Evolutionary conservation across 306 rosid genomes (phyloP), one percentile per base, ranked within the genome.

Genomic region (Psophocarpus tetragonolobus): DNA sequence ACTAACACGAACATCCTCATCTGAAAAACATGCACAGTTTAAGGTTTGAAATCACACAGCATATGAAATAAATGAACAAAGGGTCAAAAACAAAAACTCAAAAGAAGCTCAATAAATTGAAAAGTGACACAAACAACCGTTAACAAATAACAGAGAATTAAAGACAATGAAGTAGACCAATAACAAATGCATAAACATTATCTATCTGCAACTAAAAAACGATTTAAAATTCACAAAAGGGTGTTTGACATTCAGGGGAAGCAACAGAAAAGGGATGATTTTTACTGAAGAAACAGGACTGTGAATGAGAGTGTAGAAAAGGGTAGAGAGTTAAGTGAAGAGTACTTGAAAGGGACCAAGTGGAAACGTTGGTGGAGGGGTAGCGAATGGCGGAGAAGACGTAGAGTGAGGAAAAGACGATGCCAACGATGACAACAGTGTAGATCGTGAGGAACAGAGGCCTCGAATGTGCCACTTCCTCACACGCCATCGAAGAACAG

Each of bases 371-470:
- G 84, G 73, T 63, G 5, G 94, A 50, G 3, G 82, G 72, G 62
- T 44, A 82, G 85, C 80, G 90, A 21, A 92, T 81, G 47, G 96
- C 90, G 8, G 96, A 88, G 85, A 92, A 88, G 74, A 90, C 89
- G 61, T 92, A 90, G 53, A 88, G 79, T 12, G 97, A 84, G 1
- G 97, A 88, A 71, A 92, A 75, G 12, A 90, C 79, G 75, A 92
- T 78, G 61, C 93, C 97, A 48, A 87, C 68, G 20, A 90, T 44
- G 15, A 92, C 88, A 36, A 85, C 77, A 13, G 88, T 82, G 79
- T 90, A 92, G 79, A 92, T 83, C 58, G 93, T 86, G 36, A 90
- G 75, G 80, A 92, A 92, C 50, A 92, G 82, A 73, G 96, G 97
- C 81, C 74, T 88, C 7, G 96, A 84, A 73, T 90, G 82, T 29